A percentile compares a stretch with the other conserved stretches of the same genome.
Conservation (phyloP, 768 basidiomycete genomes). For the Lactarius pseudohatsudake region DNA sequence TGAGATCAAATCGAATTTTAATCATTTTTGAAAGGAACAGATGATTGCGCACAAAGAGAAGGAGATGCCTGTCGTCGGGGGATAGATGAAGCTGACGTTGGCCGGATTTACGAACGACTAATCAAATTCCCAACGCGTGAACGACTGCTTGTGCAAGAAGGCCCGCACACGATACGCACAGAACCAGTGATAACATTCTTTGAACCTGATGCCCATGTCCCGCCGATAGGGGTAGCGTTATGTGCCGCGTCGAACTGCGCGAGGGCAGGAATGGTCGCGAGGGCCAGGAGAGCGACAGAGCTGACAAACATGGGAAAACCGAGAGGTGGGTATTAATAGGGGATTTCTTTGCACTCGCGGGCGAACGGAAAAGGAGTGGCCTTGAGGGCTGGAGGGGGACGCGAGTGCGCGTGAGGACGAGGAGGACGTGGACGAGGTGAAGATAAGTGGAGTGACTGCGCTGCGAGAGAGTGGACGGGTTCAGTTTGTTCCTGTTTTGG, state of each 20-base stretch:
- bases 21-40: not conserved
- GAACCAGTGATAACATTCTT: conserved; percentile 75
- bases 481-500: conserved; percentile 30
- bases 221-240: conserved; percentile 68
- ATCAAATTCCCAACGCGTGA: conserved; percentile 6
- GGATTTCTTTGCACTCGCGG: not conserved
- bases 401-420: conserved; percentile 21
- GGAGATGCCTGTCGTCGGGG: conserved; percentile 80
- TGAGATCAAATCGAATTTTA: not conserved
- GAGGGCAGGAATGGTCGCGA: conserved; percentile 27
- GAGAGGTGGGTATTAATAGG: not conserved
- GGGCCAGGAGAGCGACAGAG: conserved; percentile 30
- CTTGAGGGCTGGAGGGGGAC: not conserved
- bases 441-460: conserved; percentile 19
- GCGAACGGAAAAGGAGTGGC: not conserved
- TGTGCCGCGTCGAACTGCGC: conserved; percentile 44
- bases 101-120: conserved; percentile 86
- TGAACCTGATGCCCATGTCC: conserved; percentile 87
- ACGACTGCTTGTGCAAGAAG: not conserved
- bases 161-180: conserved; percentile 52
- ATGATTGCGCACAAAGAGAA: conserved; percentile 75
- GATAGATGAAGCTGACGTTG: conserved; percentile 81
- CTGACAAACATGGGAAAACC: conserved; percentile 6
- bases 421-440: conserved; percentile 22
- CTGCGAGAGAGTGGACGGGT: conserved; percentile 20